Conservation (phyloP, 441 rosid genomes). For the Pelargonium australe region DNA sequence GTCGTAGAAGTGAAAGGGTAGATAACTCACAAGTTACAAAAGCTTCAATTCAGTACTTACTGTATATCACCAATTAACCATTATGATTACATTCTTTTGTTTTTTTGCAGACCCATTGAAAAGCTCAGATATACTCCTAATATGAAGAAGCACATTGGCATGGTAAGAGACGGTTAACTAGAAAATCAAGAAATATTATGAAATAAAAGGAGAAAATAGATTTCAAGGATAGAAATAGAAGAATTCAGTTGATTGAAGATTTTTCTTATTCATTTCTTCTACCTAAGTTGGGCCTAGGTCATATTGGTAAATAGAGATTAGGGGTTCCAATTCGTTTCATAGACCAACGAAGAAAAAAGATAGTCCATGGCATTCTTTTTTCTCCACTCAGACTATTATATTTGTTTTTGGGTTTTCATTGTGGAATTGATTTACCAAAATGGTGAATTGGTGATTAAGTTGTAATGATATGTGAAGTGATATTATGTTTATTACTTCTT, state of each 20-base stretch:
- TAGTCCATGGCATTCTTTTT: background rate
- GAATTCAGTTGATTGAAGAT: background rate
- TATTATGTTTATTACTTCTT: background rate
- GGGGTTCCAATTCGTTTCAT: background rate
- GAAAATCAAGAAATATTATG: constrained; percentile 11
- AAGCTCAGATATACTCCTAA: constrained; percentile 84
- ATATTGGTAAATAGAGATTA: background rate
- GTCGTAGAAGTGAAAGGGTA: constrained; percentile 92
- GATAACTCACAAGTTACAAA: background rate
- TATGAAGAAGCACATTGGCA: constrained; percentile 93
- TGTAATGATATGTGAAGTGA: background rate
- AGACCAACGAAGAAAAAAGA: background rate
- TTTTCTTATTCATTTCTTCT: background rate
- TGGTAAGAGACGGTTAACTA: constrained; percentile 49
- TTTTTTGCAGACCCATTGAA: constrained; percentile 78
- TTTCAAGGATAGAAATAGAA: background rate
- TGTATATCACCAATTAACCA: background rate
- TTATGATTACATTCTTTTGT: constrained; percentile 17
- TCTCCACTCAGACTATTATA: background rate
- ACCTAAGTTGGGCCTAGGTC: background rate
- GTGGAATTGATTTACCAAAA: background rate
- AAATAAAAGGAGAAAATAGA: background rate
- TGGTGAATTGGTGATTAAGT: constrained; percentile 1
- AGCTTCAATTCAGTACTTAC: background rate
- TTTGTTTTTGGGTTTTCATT: constrained; percentile 8